Base-by-base conservation (phyloP, 768 basidiomycete genomes). In the Russula foetens region DNA sequence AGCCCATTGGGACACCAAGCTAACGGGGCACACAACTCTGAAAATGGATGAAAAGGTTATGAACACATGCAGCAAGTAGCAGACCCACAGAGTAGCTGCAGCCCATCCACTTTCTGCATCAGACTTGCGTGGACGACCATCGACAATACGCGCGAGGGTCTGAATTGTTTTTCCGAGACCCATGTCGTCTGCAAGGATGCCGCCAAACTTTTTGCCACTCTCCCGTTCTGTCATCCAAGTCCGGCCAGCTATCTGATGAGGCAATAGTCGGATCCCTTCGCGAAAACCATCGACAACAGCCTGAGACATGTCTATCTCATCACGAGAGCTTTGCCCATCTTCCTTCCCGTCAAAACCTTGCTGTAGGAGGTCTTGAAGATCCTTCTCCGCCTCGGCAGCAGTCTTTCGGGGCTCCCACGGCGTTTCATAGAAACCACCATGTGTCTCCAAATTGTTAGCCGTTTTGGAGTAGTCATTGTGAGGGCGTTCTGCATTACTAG, bases 91-190 rank as follows among this genome's bases (percentile, higher is more conserved):
- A 0, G 90, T 92, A 1, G 82, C 73, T 3, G 79, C 81, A 24
- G 83, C 79, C 79, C 81, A 95, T 0, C 91, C 90, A 15, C 84
- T 85, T 23, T 79, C 78, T 63, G 77, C 81, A 67, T 96, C 90
- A 5, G 80, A 78, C 62, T 84, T 84, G 21, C 77, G 81, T 8
- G 89, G 82, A 4, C 82, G 79, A 0, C 91, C 89, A 57, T 94
- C 92, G 0, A 92, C 84, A 44, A 99, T 95, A 1, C 92, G 83
- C 0, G 88, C 81, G 14, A 98, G 75, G 0, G 90, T 90, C 68
- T 98, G 96, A 24, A 98, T 90, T 0, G 97, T 99, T 75, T 94
- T 92, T 1, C 90, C 90, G 1, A 91, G 77, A 60, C 88, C 90
- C 87, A 91, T 91, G 68, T 90, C 90, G 70, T 98, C 94, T 5